phyloP scores from a whole-genome alignment of 148 eudicot species.

The Nepenthes gracilis region DNA sequence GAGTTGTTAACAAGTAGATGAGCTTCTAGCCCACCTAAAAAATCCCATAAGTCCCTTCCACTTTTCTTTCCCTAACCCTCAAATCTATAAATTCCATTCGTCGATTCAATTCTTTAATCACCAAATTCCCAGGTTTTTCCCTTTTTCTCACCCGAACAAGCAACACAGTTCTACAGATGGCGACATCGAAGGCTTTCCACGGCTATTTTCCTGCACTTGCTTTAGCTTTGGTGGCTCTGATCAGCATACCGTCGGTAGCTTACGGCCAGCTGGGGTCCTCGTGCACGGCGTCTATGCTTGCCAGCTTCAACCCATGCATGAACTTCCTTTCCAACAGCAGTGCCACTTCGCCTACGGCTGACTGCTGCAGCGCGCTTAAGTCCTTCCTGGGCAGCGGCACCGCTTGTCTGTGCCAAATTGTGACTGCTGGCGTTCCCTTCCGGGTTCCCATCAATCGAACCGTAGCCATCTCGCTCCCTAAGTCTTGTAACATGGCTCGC shows the following conservation, averaged over 20 bases:
- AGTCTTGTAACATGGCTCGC: constrained; percentile 69
- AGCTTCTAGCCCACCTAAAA: constrained; percentile 44
- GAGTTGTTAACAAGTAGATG: constrained; percentile 44
- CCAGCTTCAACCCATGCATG: constrained; percentile 19
- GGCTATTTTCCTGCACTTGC: constrained; percentile 8
- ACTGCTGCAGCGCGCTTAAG: constrained; percentile 55
- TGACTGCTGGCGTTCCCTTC: constrained; percentile 54
- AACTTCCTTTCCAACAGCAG: constrained; percentile 22
- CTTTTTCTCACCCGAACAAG: too few relatives aligned
- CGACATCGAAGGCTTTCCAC: background rate
- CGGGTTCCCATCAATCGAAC: constrained; percentile 63
- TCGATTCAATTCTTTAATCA: background rate
- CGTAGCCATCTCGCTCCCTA: constrained; percentile 62
- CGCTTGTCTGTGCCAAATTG: constrained; percentile 60
- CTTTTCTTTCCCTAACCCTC: constrained; percentile 1
- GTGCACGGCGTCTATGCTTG: constrained; percentile 59
- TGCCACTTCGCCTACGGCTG: constrained; percentile 39
- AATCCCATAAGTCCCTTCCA: constrained; percentile 16
- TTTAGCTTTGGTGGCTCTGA: constrained; percentile 5
- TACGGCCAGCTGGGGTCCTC: constrained; percentile 29
- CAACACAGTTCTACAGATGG: too few relatives aligned
- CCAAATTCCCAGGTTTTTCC: too few relatives aligned
- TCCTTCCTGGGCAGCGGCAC: constrained; percentile 47
- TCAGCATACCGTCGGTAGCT: constrained; percentile 1
- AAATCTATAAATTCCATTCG: constrained; percentile 27